Evolutionary conservation across 2,329 filamentous ascomycete genomes (phyloP).

Genomic region (Eutypa lata): DNA sequence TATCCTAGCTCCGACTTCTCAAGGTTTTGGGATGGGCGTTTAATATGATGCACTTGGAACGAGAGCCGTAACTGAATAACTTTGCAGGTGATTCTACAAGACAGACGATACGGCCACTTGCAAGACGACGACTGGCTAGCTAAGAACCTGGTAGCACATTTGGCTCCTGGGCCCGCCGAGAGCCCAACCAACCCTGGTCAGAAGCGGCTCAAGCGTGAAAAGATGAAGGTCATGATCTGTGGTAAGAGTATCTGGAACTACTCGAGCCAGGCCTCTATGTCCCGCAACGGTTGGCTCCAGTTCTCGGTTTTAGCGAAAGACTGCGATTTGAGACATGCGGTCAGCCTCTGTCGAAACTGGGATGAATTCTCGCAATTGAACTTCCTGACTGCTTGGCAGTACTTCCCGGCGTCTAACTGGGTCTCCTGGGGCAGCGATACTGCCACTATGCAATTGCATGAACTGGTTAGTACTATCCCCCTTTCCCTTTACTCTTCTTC

Average conservation of each 20-base stretch:
- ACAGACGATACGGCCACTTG: conserved; percentile 18
- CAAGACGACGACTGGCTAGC: conserved; percentile 19
- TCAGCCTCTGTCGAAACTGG: conserved; percentile 47
- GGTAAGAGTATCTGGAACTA: conserved; percentile 50
- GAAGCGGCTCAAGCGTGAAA: conserved; percentile 22
- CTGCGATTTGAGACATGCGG: conserved; percentile 39
- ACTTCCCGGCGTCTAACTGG: conserved; percentile 46
- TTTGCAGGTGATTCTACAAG: conserved; percentile 11
- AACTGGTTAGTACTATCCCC: conserved; percentile 27
- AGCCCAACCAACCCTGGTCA: background rate
- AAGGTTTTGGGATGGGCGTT: too few species aligned
- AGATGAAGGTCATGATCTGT: conserved; percentile 43
- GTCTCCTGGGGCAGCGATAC: conserved; percentile 36
- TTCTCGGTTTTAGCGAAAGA: conserved; percentile 49
- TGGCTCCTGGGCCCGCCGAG: conserved; percentile 25
- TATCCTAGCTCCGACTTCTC: background rate
- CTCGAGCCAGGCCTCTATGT: conserved; percentile 43
- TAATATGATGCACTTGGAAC: background rate
- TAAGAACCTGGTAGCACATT: conserved; percentile 30
- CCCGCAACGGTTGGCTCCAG: conserved; percentile 46
- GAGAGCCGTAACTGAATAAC: too few species aligned
- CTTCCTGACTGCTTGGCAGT: conserved; percentile 40
- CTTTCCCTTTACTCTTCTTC: too few species aligned
- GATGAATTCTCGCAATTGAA: conserved; percentile 48
- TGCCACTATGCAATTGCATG: conserved; percentile 35